phyloP scores from a whole-genome alignment of 2,329 filamentous ascomycete genomes.

The Beauveria australis region DNA sequence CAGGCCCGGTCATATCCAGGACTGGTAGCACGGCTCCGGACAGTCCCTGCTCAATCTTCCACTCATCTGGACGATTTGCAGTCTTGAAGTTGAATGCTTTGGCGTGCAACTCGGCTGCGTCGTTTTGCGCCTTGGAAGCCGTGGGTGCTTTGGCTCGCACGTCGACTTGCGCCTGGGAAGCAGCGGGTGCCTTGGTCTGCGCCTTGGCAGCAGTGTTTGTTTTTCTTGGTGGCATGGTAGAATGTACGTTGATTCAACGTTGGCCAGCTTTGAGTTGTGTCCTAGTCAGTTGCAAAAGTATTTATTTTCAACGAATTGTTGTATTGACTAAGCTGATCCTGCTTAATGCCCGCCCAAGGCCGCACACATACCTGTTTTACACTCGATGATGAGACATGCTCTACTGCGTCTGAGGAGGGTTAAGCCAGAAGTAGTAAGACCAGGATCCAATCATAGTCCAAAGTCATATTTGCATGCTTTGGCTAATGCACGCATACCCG shows the following conservation, averaged over 20 bases:
- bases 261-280: too few species aligned
- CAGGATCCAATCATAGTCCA: too few species aligned
- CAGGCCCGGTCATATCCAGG: slow-evolving; percentile 34
- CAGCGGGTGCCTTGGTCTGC: too few species aligned
- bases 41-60: slow-evolving; percentile 45
- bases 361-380: too few species aligned
- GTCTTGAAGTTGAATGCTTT: slow-evolving; percentile 10
- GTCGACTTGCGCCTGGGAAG: too few species aligned
- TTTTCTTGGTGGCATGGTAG: background rate
- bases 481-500: background rate
- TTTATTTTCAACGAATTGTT: background rate
- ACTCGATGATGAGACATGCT: too few species aligned
- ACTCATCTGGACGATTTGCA: slow-evolving; percentile 35
- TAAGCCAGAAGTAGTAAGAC: too few species aligned
- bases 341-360: background rate
- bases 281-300: background rate
- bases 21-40: slow-evolving; percentile 36
- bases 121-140: too few species aligned
- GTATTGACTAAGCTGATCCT: background rate
- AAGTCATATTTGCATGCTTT: too few species aligned
- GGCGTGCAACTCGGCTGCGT: background rate
- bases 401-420: too few species aligned
- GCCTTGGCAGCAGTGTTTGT: background rate
- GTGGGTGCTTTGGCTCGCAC: too few species aligned
- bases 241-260: background rate